Evolutionary conservation across 2,329 filamentous ascomycete species (phyloP), one percentile per base, ranked within the genome.

Genomic region (Penicillium polonicum): DNA sequence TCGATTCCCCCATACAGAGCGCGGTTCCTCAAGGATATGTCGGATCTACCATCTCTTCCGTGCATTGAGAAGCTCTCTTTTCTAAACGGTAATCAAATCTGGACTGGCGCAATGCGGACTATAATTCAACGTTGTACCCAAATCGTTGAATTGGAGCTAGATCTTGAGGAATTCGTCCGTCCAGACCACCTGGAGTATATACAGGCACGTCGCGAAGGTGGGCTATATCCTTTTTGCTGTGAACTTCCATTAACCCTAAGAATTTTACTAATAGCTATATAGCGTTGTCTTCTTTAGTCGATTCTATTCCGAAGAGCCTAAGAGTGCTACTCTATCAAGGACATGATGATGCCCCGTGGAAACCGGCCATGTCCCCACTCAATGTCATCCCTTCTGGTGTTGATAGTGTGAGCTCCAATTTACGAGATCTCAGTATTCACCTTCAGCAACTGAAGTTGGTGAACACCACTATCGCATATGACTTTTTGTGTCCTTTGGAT

Each of bases 1-100:
- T 21, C 21, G 21, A 21, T 21, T 21, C 44, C 46, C 42, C 59
- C 58, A 13, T 65, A 63, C 19, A 49, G 61, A n/a, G 61, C 59
- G n/a, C 42, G 19, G 3, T 65, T 65, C 15, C 23, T 46, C 2
- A 13, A 61, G 4, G 27, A 54, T 33, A 52, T 42, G 17, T 55
- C 50, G n/a, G 23, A 48, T 59, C 48, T 53, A 23, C n/a, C 50
- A 7, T 50, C 38, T 43, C 36, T 61, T 43, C 41, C 33, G 15
- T 58, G 46, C 15, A 48, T 55, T 36, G 52, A 48, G 15, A 48
- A 48, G 48, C 46, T 58, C 38, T 50, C 27, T 29, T 58, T 55
- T 41, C 25, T 45, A 25, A 31, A 35, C 33, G 13, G 31, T 46
- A 27, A 52, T 48, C 55, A 52, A 42, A 58, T 55, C 10, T 50